A percentile compares a stretch with the other conserved stretches of the same genome.
Conservation (phyloP, 805 yeast genomes). For the Kodamaea leandrae region DNA sequence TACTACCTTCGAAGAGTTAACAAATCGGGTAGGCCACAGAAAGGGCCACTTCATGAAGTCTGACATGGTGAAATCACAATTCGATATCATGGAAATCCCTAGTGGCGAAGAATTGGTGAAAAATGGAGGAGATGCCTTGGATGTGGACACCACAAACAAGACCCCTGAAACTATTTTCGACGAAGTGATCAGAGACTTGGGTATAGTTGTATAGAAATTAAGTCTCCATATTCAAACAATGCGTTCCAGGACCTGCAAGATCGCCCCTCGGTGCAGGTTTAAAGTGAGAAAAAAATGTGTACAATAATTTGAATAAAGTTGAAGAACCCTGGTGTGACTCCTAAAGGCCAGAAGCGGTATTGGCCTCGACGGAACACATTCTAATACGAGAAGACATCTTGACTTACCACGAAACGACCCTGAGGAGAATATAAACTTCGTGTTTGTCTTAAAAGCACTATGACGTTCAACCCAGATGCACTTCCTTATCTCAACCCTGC, state of each 20-base stretch:
- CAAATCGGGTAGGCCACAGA: slow-evolving; percentile 60
- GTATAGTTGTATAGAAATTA: background rate
- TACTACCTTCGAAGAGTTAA: slow-evolving; percentile 59
- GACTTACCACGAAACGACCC: too few species aligned
- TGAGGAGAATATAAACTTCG: background rate
- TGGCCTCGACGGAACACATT: too few species aligned
- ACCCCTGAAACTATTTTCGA: slow-evolving; percentile 25
- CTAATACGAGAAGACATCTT: too few species aligned
- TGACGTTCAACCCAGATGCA: slow-evolving; percentile 33
- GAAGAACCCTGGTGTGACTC: background rate
- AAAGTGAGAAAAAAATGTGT: background rate
- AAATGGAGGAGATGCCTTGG: slow-evolving; percentile 37
- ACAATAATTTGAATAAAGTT: background rate
- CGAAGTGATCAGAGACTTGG: slow-evolving; percentile 16
- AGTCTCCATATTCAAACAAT: too few species aligned
- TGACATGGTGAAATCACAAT: slow-evolving; percentile 79
- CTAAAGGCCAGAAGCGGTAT: too few species aligned
- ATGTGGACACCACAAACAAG: slow-evolving; percentile 34
- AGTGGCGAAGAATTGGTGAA: slow-evolving; percentile 32
- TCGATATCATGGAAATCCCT: slow-evolving; percentile 73
- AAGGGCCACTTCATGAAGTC: slow-evolving; percentile 84
- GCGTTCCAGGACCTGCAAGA: background rate
- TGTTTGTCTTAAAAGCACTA: background rate
- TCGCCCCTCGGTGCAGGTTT: background rate
- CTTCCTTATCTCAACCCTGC: slow-evolving; percentile 63